Base-by-base conservation (phyloP, 768 basidiomycete genomes). In the Amanita phalloides region DNA sequence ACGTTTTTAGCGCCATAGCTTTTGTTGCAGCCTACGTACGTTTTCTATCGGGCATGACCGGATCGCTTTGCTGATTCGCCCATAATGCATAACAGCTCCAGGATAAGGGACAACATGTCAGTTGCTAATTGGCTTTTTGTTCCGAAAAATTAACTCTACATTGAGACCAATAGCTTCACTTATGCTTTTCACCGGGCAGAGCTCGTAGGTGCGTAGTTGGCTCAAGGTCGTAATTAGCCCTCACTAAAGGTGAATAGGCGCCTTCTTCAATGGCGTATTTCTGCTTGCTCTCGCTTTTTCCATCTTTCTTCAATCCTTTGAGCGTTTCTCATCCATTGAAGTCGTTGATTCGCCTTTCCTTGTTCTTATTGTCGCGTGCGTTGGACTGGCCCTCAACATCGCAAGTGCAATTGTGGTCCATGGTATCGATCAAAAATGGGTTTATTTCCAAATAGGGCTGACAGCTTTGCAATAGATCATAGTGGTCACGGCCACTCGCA, bases 121-220 rank as follows among this genome's bases (percentile, higher is more conserved):
- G 69, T 58, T 44, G 36, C 37, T 13, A n/a, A n/a, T 11, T 35
- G 20, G 6, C 8, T 30, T 41, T n/a, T 20, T 23, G 20, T 20
- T 39, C 3, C 10, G 47, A 46, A 51, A 37, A 35, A 38, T 35
- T 46, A n/a, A 49, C 23, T 45, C 25, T 35, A 14, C n/a, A 26
- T 46, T 49, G 14, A 79, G 74, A 73, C 71, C 48, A 60, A 68
- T 47, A 69, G 69, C 49, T 79, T 75, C 57, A 79, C 77, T 6
- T 79, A 73, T 55, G 78, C 77, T 4, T 77, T 77, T 56, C 73
- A 76, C 58, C 74, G 77, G 43, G 76, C 75, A 48, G 77, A 79
- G 57, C 69, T 78, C 52, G 72, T 79, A 54, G 76, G 76, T 77
- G 64, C 53, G 66, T 56, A 55, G 21, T 38, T 38, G 2, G 23